Conservation (phyloP, 345 rosid species). For the Melaleuca quinquenervia region DNA sequence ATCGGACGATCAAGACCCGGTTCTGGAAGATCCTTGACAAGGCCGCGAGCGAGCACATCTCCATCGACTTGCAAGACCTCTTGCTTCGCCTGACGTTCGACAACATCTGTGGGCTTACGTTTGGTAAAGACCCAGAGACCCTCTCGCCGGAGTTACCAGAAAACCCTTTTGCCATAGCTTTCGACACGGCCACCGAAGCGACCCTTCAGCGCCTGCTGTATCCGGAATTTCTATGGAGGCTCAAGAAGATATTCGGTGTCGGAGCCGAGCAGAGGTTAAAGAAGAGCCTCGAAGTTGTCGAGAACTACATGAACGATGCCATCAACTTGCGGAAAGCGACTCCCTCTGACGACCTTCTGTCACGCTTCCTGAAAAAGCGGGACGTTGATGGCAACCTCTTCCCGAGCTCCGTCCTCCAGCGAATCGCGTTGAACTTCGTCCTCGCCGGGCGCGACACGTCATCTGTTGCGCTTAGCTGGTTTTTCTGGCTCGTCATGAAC, state of each 20-base stretch:
- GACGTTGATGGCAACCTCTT: constrained; percentile 56
- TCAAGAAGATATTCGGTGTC: constrained; percentile 44
- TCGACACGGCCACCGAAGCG: constrained; percentile 81
- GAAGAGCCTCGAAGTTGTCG: constrained; percentile 46
- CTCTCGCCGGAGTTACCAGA: constrained; percentile 62
- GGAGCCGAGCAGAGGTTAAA: constrained; percentile 51
- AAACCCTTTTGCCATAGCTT: constrained; percentile 61
- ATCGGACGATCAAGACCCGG: constrained; percentile 69
- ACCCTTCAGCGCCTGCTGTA: constrained; percentile 70
- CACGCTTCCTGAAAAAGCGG: constrained; percentile 70
- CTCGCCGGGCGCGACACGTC: constrained; percentile 94
- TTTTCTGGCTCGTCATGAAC: constrained; percentile 86
- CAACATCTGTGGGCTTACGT: constrained; percentile 82
- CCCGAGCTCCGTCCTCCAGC: constrained; percentile 52
- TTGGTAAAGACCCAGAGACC: constrained; percentile 82
- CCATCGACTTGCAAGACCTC: constrained; percentile 77
- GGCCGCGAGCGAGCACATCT: constrained; percentile 23
- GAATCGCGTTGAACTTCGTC: constrained; percentile 81
- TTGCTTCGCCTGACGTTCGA: constrained; percentile 84
- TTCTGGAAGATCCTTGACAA: constrained; percentile 62
- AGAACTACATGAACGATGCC: constrained; percentile 62
- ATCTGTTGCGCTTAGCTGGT: constrained; percentile 90
- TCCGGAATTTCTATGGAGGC: constrained; percentile 63
- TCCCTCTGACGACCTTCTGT: constrained; percentile 81
- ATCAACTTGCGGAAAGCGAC: constrained; percentile 46